These are phyloP conservation scores for Fusarium sp. DNA, from an alignment of 2,329 filamentous ascomycete species.

Conservation along the genomic window DNA sequence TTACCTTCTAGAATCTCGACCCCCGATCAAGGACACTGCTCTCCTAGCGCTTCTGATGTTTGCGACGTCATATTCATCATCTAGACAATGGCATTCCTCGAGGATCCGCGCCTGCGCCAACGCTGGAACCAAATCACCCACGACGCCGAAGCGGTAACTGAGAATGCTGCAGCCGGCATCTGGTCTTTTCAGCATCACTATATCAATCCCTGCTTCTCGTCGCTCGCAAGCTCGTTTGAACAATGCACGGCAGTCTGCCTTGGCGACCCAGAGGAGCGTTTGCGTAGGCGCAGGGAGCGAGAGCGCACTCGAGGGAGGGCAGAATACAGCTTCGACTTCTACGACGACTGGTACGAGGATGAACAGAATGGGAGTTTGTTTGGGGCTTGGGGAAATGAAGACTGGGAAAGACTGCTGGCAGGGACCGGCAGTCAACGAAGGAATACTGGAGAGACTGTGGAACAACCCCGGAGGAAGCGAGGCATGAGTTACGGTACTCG, in stretches of 20 bases:
- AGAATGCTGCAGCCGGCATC: slow-evolving; percentile 90
- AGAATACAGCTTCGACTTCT: slow-evolving; percentile 94
- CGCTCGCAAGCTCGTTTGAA: slow-evolving; percentile 74
- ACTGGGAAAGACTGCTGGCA: slow-evolving; percentile 85
- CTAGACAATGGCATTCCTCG: slow-evolving; percentile 69
- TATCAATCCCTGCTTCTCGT: slow-evolving; percentile 82
- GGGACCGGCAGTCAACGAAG: slow-evolving; percentile 68
- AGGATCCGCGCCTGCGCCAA: slow-evolving; percentile 90
- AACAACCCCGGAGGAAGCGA: slow-evolving; percentile 78
- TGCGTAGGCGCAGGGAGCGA: slow-evolving; percentile 75
- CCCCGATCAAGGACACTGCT: slow-evolving; percentile 5
- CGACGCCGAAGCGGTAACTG: slow-evolving; percentile 90
- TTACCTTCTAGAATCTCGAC: not conserved
- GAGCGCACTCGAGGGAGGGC: slow-evolving; percentile 70
- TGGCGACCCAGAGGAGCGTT: slow-evolving; percentile 79
- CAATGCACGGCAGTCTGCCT: slow-evolving; percentile 79
- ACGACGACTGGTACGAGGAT: slow-evolving; percentile 92
- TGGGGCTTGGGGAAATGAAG: slow-evolving; percentile 81
- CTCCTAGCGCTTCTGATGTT: slow-evolving; percentile 31
- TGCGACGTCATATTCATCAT: slow-evolving; percentile 46
- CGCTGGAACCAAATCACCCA: slow-evolving; percentile 93
- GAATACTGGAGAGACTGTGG: slow-evolving; percentile 53
- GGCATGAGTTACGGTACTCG: slow-evolving; percentile 92
- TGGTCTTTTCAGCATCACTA: slow-evolving; percentile 91
- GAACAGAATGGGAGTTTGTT: slow-evolving; percentile 69